phyloP scores from a whole-genome alignment of 345 rosid species.

The Pelargonium nanum region DNA sequence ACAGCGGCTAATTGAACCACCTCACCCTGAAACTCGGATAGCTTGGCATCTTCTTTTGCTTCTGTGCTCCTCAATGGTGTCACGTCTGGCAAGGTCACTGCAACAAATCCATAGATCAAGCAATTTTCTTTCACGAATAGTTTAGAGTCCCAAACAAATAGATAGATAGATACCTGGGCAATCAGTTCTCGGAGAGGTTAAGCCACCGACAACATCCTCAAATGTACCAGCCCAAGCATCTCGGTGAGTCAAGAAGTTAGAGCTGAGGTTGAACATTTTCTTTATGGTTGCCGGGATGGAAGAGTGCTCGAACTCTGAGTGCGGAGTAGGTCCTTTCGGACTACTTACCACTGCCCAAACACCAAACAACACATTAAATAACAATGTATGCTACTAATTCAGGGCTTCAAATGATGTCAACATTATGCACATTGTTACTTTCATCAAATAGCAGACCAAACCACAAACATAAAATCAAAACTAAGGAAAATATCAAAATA shows the following conservation, averaged over 20 bases:
- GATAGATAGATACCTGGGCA: conserved; percentile 48
- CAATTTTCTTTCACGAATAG: no score
- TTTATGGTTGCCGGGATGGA: conserved; percentile 91
- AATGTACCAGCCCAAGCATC: conserved; percentile 99
- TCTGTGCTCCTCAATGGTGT: conserved; percentile 51
- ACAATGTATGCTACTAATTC: not conserved
- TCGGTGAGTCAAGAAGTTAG: conserved; percentile 84
- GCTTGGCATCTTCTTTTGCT: conserved; percentile 45
- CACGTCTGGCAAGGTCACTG: conserved; percentile 62
- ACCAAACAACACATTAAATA: not conserved
- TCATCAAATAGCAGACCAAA: no score
- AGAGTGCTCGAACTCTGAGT: conserved; percentile 85
- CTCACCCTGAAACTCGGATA: conserved; percentile 75
- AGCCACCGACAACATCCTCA: conserved; percentile 54
- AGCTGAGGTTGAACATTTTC: conserved; percentile 76
- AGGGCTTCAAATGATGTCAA: not conserved
- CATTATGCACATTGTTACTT: no score
- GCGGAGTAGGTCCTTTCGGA: conserved; percentile 59
- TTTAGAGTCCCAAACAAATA: not conserved
- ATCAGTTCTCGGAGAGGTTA: conserved; percentile 76
- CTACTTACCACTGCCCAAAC: conserved; percentile 48
- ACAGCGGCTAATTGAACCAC: conserved; percentile 84
- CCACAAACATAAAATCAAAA: no score
- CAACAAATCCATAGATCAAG: no score
- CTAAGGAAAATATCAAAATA: no score